These are phyloP conservation scores for Acanthochlamys bracteata DNA, from an alignment of 106 monocot species.

Conservation along the genomic window DNA sequence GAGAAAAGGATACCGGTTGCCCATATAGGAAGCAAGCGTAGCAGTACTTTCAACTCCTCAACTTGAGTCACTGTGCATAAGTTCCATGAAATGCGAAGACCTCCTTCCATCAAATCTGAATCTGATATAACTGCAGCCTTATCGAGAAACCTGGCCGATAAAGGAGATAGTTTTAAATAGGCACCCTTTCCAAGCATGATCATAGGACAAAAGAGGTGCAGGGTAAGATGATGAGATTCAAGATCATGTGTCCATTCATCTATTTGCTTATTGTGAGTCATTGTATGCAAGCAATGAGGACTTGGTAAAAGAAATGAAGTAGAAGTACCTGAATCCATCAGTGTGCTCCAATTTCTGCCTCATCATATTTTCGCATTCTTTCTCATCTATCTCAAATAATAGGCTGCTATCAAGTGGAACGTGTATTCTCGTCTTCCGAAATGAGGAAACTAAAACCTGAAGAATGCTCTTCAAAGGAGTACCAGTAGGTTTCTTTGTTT, in stretches of 20 bases:
- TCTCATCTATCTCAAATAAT: constrained; percentile 8
- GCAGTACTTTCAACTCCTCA: constrained; percentile 45
- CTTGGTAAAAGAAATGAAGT: too few species aligned
- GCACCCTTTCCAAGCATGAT: background rate
- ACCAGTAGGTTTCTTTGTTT: background rate
- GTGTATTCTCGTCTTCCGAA: constrained; percentile 7
- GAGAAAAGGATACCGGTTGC: constrained; percentile 26
- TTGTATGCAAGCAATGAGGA: too few species aligned
- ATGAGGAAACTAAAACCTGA: constrained; percentile 14
- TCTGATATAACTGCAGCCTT: constrained; percentile 24
- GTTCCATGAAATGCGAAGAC: background rate
- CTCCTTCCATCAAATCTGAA: background rate
- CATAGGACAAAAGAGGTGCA: too few species aligned
- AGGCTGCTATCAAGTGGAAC: constrained; percentile 10
- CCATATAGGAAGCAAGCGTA: constrained; percentile 60
- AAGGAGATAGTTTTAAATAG: background rate
- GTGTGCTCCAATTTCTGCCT: constrained; percentile 6
- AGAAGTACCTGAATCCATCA: constrained; percentile 14
- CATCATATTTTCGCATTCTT: background rate
- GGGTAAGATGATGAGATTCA: too few species aligned
- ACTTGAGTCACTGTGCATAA: constrained; percentile 55
- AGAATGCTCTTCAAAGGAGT: constrained; percentile 19
- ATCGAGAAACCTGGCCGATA: constrained; percentile 31
- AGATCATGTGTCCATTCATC: too few species aligned
- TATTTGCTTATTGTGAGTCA: too few species aligned